Base-by-base conservation (phyloP, 495 filamentous ascomycete genomes). In the Neurospora tetrasperma region DNA sequence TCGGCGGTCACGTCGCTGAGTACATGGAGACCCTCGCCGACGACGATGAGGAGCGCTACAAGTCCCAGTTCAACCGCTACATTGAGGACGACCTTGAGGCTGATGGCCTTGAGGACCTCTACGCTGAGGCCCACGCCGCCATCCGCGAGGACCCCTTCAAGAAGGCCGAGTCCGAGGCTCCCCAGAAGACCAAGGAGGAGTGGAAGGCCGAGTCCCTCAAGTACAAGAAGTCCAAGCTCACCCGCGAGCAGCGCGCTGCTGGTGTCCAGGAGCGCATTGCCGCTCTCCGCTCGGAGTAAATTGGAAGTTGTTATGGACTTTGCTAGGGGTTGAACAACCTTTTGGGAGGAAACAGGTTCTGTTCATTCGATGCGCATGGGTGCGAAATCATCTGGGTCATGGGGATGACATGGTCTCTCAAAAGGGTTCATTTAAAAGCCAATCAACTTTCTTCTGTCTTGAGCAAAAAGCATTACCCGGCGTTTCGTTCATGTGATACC, bases 21-120 rank as follows among this genome's bases (percentile, higher is more conserved):
- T 99, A 98, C 89, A 99, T 99, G 96, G 96, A 99, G 91, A 95
- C 90, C 59, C 92, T 99, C 77, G 96, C 96, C 83, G 96, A 99
- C 83, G 96, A 99, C 83, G 96, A 99, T 83, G 96, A 99, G 91
- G 96, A 99, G 89, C 94, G 96, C 83, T 99, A 93, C 91, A 95
- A 94, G 89, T 90, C 89, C 78, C 96, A 98, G 88, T 99, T 99
- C 91, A 84, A 89, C 83, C 90, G 94, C 85, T 99, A 99, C 89
- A 91, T 97, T 76, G 96, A 98, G 81, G 92, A 97, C 79, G 96
- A 95, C 76, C 84, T 98, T 74, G 96, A 98, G 86, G 95, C 96
- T 72, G 96, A 97, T 82, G 93, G 93, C 76, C 88, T 99, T 69
- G 96, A 99, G 93, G 96, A 99, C 77, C 84, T 98, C 80, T 99